Evolutionary conservation across 192 early-diverging fungal genomes (phyloP), one percentile per base, ranked within the genome.

Genomic region (Coemansia sp.): DNA sequence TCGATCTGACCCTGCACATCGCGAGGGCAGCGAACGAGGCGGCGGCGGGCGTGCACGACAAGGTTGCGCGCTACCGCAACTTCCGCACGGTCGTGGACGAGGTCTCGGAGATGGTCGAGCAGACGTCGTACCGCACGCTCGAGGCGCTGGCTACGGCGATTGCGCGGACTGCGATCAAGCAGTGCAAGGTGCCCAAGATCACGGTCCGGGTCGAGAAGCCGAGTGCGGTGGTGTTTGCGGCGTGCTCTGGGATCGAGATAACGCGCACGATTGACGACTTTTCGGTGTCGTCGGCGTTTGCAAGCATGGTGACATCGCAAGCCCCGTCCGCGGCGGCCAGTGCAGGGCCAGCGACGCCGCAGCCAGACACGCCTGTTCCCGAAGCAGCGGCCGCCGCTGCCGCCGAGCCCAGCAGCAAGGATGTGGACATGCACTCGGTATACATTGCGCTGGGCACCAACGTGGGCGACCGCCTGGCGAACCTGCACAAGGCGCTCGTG

Each of bases 191-290:
- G 6, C 86, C 88, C 62, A 95, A 93, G 77, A 88, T 98, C 43
- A 89, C 89, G 0, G 87, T 97, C 45, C 82, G 85, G 47, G 84
- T 95, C n/a, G 90, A 95, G 65, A 99, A 99, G 73, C 95, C 97
- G 18, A 92, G 88, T 58, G 97, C 97, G 0, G 76, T 98, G 32
- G 80, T 90, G 3, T 98, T 95, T 87, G 95, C 95, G 11, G 86
- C 83, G 28, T 87, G 87, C 24, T 88, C 95, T 1, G 95, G 91
- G 14, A 86, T 97, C 0, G 92, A 97, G 68, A 94, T 99, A 24
- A 93, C 91, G 14, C 80, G 95, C 51, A 84, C 86, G 42, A 64
- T 77, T 3, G 64, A 62, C n/a, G 76, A 74, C 58, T 83, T 84
- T 64, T 58, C 71, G 0, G 52, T 58, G n/a, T 23, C 58, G 9